Evolutionary conservation across 139 green algal genomes (phyloP), one percentile per base, ranked within the genome.

Genomic region (Chlorella sp.): DNA sequence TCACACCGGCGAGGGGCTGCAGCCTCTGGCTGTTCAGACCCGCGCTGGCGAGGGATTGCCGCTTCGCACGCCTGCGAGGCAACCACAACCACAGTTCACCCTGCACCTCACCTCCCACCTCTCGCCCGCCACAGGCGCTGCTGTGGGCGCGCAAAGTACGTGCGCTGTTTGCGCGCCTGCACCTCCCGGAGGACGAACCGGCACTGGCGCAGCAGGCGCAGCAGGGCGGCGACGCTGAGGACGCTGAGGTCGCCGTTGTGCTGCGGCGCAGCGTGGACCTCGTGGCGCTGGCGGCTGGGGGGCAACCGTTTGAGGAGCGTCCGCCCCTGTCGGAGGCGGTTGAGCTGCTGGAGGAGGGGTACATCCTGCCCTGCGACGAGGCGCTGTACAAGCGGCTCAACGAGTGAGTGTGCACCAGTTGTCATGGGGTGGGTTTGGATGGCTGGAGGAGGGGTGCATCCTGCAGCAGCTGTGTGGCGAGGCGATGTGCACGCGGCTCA

Each of bases 281-380:
- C 19, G 36, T n/a, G 36, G 19, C 72, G 76, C 16, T 17, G 28
- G 40, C n/a, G 36, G 79, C 67, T 36, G n/a, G 30, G n/a, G 30
- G n/a, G 62, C 64, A 67, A 65, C 79, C 64, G 20, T 84, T 77
- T 36, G 34, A 76, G 2, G 13, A 84, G 64, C 79, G 79, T 11
- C 65, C 48, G 65, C 79, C 43, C 44, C 44, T 84, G 28, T 73
- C 58, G 43, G 75, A 87, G n/a, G 76, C 70, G 3, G 38, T 62
- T 36, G 40, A 40, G 56, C 56, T 92, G 86, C 40, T 70, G 24
- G 76, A 92, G 46, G 81, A 92, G 68, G 88, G 88, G 7, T 51
- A 64, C 62, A 85, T 85, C n/a, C 86, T 92, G 69, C 80, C 85
- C 11, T 84, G 79, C 60, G 69, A 87, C 36, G 75, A 86, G 34